Evolutionary conservation across 805 yeast genomes (phyloP).

Genomic region (Yamadazyma kitorensis): DNA sequence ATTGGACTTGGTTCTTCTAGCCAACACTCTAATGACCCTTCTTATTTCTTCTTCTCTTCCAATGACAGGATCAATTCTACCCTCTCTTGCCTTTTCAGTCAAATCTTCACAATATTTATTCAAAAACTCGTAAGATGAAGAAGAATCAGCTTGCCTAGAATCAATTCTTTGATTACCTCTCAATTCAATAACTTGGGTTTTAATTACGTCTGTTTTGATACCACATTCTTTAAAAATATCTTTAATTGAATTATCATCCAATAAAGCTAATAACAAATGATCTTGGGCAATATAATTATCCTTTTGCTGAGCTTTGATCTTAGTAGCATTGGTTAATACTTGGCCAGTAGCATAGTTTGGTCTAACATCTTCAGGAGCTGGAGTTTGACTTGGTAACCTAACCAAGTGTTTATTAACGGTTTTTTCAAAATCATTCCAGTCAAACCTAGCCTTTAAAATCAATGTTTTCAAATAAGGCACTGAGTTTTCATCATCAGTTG

Average conservation of each 20-base stretch:
- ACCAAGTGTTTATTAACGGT: slow-evolving; percentile 79
- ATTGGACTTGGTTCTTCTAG: slow-evolving; percentile 96
- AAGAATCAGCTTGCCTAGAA: slow-evolving; percentile 90
- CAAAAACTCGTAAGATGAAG: slow-evolving; percentile 78
- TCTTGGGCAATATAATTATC: slow-evolving; percentile 93
- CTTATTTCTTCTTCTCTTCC: slow-evolving; percentile 99
- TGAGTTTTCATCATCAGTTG: slow-evolving; percentile 49
- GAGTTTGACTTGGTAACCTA: slow-evolving; percentile 81
- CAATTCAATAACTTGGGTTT: slow-evolving; percentile 71
- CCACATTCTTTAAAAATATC: slow-evolving; percentile 68
- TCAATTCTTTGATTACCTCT: slow-evolving; percentile 93
- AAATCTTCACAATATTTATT: slow-evolving; percentile 89
- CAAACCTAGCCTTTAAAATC: slow-evolving; percentile 82
- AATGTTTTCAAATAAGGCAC: slow-evolving; percentile 70
- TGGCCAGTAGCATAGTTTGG: slow-evolving; percentile 76
- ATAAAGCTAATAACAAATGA: slow-evolving; percentile 79
- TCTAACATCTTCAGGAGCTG: slow-evolving; percentile 80
- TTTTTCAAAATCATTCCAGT: slow-evolving; percentile 78
- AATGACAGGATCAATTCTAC: slow-evolving; percentile 95
- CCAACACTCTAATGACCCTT: slow-evolving; percentile 87
- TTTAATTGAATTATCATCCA: slow-evolving; percentile 74
- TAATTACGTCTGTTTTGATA: slow-evolving; percentile 67
- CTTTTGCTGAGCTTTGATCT: slow-evolving; percentile 82
- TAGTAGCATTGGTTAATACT: slow-evolving; percentile 69
- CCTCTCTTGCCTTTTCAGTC: slow-evolving; percentile 90